Evolutionary conservation across 2,329 filamentous ascomycete species (phyloP).

Genomic region (Gyromitra esculenta): DNA sequence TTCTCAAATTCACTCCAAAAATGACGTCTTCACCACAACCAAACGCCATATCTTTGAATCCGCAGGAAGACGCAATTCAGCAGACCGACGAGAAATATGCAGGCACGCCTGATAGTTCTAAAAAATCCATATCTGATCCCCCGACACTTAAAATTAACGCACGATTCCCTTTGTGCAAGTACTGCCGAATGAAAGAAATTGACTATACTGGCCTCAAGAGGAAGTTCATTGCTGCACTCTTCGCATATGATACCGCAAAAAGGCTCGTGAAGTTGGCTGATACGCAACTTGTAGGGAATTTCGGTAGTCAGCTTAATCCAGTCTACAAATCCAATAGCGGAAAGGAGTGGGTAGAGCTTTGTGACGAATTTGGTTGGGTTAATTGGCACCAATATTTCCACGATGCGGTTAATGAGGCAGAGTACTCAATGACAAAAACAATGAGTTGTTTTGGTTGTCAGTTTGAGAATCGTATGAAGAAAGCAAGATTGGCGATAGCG

Average conservation of each 20-base stretch:
- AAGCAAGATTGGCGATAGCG: background rate
- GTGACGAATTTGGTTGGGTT: background rate
- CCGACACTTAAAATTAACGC: background rate
- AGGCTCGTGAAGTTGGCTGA: background rate
- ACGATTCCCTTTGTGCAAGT: background rate
- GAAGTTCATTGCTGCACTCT: constrained; percentile 8
- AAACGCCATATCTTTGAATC: background rate
- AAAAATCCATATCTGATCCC: too few species aligned
- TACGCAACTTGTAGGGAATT: background rate
- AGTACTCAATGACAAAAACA: constrained; percentile 14
- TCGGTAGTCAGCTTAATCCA: background rate
- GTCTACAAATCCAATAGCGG: background rate
- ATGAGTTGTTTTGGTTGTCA: constrained; percentile 6
- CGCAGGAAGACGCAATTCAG: background rate
- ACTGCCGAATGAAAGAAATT: background rate
- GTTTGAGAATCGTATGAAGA: background rate
- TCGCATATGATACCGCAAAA: constrained; percentile 15
- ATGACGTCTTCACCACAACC: background rate
- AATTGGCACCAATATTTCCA: background rate
- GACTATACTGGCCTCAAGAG: background rate
- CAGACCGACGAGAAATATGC: background rate
- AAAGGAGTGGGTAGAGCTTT: background rate
- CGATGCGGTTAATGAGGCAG: background rate
- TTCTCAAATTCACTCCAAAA: background rate
- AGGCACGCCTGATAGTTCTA: background rate